Evolutionary conservation across 345 rosid species (phyloP).

Genomic region (Hirschfeldia incana): DNA sequence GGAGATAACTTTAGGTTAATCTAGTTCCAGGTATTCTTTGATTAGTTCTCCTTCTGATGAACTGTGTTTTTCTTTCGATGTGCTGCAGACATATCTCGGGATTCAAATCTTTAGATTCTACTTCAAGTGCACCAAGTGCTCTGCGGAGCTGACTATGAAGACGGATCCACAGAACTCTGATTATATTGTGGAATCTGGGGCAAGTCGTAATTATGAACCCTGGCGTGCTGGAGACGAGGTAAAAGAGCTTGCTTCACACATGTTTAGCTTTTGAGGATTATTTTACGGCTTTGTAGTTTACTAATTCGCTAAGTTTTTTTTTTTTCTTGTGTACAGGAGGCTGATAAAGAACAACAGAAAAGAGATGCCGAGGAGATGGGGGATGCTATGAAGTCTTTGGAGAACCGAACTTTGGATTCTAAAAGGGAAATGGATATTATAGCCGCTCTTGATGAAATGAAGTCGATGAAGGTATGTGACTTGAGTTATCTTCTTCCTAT

Average conservation of each 20-base stretch:
- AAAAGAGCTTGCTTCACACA: background rate
- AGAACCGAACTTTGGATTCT: slow-evolving; percentile 86
- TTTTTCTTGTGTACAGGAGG: slow-evolving; percentile 41
- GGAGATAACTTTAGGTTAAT: background rate
- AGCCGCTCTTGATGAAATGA: slow-evolving; percentile 94
- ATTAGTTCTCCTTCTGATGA: background rate
- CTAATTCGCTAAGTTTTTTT: background rate
- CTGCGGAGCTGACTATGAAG: slow-evolving; percentile 84
- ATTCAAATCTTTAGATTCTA: slow-evolving; percentile 89
- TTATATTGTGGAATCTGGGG: slow-evolving; percentile 85
- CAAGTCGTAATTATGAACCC: slow-evolving; percentile 85
- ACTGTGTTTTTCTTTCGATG: background rate
- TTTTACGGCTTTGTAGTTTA: background rate
- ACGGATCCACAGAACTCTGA: slow-evolving; percentile 97
- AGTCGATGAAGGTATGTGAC: slow-evolving; percentile 66
- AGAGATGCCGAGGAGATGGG: slow-evolving; percentile 91
- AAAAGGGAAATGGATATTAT: slow-evolving; percentile 94
- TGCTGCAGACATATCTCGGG: slow-evolving; percentile 81
- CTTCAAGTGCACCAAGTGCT: slow-evolving; percentile 92
- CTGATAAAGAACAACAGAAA: slow-evolving; percentile 54
- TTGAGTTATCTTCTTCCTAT: background rate
- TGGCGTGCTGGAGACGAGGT: slow-evolving; percentile 97
- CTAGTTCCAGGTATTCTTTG: background rate
- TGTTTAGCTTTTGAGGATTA: background rate
- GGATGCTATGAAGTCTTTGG: slow-evolving; percentile 93